phyloP scores from a whole-genome alignment of 2,329 filamentous ascomycete species.

The Stagonosporopsis cucurbitacearum region DNA sequence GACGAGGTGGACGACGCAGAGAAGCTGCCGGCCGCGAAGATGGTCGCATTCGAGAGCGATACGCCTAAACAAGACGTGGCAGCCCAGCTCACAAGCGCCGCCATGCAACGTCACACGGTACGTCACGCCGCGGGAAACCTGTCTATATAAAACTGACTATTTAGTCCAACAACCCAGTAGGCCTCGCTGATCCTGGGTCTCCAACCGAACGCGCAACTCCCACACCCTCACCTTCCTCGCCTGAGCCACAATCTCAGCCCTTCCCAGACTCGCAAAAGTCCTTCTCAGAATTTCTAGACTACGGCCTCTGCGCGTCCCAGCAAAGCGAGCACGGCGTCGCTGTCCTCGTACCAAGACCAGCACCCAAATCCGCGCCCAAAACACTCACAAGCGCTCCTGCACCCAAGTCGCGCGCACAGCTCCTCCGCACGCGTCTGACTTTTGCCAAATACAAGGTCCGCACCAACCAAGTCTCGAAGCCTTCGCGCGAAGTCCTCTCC shows the following conservation, averaged over 20 bases:
- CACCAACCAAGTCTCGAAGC: conserved; percentile 72
- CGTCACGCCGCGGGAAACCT: conserved; percentile 2
- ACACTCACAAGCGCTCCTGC: conserved; percentile 17
- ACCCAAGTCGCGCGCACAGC: conserved; percentile 64
- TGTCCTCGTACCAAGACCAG: conserved; percentile 8
- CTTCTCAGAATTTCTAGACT: conserved; percentile 58
- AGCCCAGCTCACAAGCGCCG: conserved; percentile 32
- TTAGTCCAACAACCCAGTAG: conserved; percentile 36
- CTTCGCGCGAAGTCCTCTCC: conserved; percentile 63
- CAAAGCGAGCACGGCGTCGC: conserved; percentile 32
- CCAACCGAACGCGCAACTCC: conserved; percentile 47
- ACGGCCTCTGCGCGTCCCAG: conserved; percentile 53
- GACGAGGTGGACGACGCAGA: conserved; percentile 45
- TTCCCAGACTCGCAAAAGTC: conserved; percentile 43
- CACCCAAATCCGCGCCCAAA: conserved; percentile 2
- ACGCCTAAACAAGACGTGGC: conserved; percentile 18
- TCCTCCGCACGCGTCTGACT: conserved; percentile 70
- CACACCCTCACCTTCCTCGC: conserved; percentile 20
- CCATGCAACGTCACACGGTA: conserved; percentile 40
- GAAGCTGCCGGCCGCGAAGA: conserved; percentile 33
- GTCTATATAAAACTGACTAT: conserved; percentile 29
- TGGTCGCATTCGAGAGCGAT: conserved; percentile 34
- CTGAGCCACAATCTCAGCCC: conserved; percentile 31
- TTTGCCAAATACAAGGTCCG: conserved; percentile 77
- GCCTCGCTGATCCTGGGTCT: conserved; percentile 38